phyloP scores from a whole-genome alignment of 2,329 filamentous ascomycete genomes.

The Aureobasidium sp. region DNA sequence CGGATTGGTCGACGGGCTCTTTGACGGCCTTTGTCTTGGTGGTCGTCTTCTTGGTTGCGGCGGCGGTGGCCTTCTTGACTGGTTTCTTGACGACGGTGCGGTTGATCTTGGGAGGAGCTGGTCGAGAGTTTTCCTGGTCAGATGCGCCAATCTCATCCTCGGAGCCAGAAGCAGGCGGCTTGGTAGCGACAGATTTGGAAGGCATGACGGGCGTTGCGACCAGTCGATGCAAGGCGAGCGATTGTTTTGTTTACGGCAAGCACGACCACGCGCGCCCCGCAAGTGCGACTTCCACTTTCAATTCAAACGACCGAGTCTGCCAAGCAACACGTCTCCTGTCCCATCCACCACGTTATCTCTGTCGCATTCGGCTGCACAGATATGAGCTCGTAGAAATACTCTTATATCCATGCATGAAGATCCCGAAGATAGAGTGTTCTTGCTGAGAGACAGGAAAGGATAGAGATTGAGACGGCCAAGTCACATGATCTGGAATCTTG shows the following conservation, averaged over 20 bases:
- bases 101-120: slow-evolving; percentile 13
- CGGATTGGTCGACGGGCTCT: slow-evolving; percentile 30
- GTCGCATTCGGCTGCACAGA: too few relatives aligned
- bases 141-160: slow-evolving; percentile 11
- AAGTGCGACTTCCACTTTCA: background rate
- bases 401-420: too few relatives aligned
- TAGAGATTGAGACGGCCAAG: background rate
- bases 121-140: slow-evolving; percentile 2
- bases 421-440: too few relatives aligned
- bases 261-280: slow-evolving; percentile 1
- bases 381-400: too few relatives aligned
- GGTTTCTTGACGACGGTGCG: slow-evolving; percentile 21
- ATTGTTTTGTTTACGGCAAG: slow-evolving; percentile 9
- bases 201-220: background rate
- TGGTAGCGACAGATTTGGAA: slow-evolving; percentile 12
- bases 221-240: background rate
- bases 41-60: slow-evolving; percentile 27
- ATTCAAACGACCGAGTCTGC: background rate
- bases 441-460: too few relatives aligned
- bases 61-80: slow-evolving; percentile 19
- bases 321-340: too few relatives aligned
- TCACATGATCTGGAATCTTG: slow-evolving; percentile 2
- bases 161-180: background rate
- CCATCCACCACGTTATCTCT: too few relatives aligned
- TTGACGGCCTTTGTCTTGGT: slow-evolving; percentile 28